A percentile compares a stretch with the other conserved stretches of the same genome.
Evolutionary conservation across 2,329 filamentous ascomycete genomes (phyloP).

Genomic region (Aspergillus chevalieri): DNA sequence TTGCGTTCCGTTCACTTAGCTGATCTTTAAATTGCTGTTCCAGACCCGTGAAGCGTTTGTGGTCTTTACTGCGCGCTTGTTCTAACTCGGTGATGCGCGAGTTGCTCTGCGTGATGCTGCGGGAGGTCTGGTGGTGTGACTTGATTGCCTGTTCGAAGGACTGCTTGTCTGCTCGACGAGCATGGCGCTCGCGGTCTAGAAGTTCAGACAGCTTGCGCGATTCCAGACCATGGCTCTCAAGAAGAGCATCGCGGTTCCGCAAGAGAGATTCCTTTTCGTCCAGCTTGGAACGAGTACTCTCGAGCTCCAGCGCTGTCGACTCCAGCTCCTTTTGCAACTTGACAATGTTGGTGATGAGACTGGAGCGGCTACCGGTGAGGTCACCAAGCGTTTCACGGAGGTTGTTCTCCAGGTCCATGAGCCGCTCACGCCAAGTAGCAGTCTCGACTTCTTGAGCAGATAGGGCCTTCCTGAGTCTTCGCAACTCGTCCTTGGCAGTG

Average conservation of each 20-base stretch:
- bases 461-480: conserved; percentile 74
- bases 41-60: conserved; percentile 66
- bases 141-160: conserved; percentile 85
- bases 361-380: conserved; percentile 76
- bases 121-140: conserved; percentile 78
- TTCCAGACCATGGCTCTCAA: conserved; percentile 85
- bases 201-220: conserved; percentile 77
- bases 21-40: conserved; percentile 82
- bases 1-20: conserved; percentile 78
- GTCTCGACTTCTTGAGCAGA: conserved; percentile 82
- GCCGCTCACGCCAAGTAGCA: conserved; percentile 80
- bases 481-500: conserved; percentile 75
- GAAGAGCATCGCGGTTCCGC: conserved; percentile 77
- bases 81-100: conserved; percentile 81
- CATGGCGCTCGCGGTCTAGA: conserved; percentile 82
- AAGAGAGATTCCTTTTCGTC: conserved; percentile 89
- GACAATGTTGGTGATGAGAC: conserved; percentile 76
- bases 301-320: conserved; percentile 73
- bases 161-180: conserved; percentile 77
- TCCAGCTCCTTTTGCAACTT: conserved; percentile 86
- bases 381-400: conserved; percentile 82
- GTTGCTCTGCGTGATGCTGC: conserved; percentile 79
- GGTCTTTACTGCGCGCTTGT: conserved; percentile 67
- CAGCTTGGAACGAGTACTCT: conserved; percentile 67
- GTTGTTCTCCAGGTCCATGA: conserved; percentile 84